Percentiles rank a stretch among this genome's conserved stretches.
These are phyloP conservation scores for Exophiala oligosperma DNA, from an alignment of 2,329 filamentous ascomycete species.

Conservation along the genomic window DNA sequence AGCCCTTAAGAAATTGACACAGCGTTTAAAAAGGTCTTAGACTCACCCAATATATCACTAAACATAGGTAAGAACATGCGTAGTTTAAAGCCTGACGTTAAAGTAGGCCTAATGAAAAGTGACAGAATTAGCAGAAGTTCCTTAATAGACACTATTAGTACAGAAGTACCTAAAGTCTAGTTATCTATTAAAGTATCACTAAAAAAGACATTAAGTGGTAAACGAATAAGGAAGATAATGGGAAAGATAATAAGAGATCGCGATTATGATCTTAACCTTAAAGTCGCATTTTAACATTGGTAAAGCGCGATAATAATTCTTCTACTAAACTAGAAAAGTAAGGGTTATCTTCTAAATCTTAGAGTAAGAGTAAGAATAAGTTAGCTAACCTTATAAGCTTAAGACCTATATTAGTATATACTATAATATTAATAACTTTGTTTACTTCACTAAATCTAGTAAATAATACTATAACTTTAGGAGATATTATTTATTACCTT, in stretches of 20 bases:
- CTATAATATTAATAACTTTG: constrained; percentile 56
- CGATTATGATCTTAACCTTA: constrained; percentile 54
- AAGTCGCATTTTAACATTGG: constrained; percentile 77
- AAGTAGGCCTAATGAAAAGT: constrained; percentile 91
- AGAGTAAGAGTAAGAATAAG: constrained; percentile 58
- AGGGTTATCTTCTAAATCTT: constrained; percentile 42
- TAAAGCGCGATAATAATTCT: constrained; percentile 63
- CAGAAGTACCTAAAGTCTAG: constrained; percentile 36
- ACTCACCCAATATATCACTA: constrained; percentile 89
- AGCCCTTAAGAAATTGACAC: constrained; percentile 29
- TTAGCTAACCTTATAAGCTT: constrained; percentile 63
- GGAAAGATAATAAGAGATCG: constrained; percentile 46
- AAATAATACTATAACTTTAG: constrained; percentile 71
- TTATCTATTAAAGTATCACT: constrained; percentile 30
- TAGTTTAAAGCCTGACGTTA: constrained; percentile 82
- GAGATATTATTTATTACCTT: constrained; percentile 84
- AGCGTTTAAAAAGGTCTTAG: constrained; percentile 52
- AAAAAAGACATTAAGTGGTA: constrained; percentile 45
- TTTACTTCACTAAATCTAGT: constrained; percentile 57
- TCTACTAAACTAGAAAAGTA: constrained; percentile 73
- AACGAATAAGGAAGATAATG: constrained; percentile 39
- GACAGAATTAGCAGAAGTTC: constrained; percentile 70
- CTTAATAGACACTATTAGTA: constrained; percentile 50
- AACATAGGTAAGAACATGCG: constrained; percentile 95
- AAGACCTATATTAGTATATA: constrained; percentile 60